A percentile compares a stretch with the other conserved stretches of the same genome.
phyloP scores from a whole-genome alignment of 805 yeast species.

The Candida xyloterini region DNA sequence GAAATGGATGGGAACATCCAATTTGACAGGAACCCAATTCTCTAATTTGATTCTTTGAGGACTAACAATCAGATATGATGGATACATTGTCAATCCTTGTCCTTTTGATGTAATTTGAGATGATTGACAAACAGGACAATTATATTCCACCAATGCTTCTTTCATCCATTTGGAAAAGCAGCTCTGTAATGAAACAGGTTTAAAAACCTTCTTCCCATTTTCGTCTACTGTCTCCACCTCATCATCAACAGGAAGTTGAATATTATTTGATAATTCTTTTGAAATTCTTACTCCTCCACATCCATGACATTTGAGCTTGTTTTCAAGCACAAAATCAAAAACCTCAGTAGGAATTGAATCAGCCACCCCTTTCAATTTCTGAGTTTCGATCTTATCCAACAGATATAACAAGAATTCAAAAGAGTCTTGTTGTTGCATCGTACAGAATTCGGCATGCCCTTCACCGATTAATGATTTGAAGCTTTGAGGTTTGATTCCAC shows the following conservation, averaged over 20 bases:
- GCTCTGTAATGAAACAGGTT: constrained; percentile 46
- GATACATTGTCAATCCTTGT: constrained; percentile 58
- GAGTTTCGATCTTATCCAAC: constrained; percentile 56
- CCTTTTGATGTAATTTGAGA: constrained; percentile 38
- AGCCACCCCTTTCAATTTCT: constrained; percentile 34
- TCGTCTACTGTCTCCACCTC: constrained; percentile 38
- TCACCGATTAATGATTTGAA: constrained; percentile 77
- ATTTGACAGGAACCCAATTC: constrained; percentile 87
- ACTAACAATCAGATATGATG: constrained; percentile 65
- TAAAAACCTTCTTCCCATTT: constrained; percentile 45
- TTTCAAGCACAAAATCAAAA: constrained; percentile 64
- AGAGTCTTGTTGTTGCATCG: constrained; percentile 93
- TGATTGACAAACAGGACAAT: constrained; percentile 54
- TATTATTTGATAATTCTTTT: constrained; percentile 54
- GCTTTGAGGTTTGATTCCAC: constrained; percentile 73
- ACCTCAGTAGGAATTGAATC: constrained; percentile 44
- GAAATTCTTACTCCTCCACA: constrained; percentile 63
- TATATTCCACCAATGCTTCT: constrained; percentile 59
- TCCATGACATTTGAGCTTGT: constrained; percentile 53
- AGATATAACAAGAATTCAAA: constrained; percentile 79
- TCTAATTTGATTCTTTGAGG: constrained; percentile 79
- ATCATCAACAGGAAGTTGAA: constrained; percentile 58
- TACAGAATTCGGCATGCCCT: constrained; percentile 76
- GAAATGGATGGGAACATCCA: constrained; percentile 65
- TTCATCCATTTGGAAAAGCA: constrained; percentile 45